A percentile compares a stretch with the other conserved stretches of the same genome.
Evolutionary conservation across 371 early-diverging fungal genomes (phyloP).

Genomic region (Mucor piriformis): DNA sequence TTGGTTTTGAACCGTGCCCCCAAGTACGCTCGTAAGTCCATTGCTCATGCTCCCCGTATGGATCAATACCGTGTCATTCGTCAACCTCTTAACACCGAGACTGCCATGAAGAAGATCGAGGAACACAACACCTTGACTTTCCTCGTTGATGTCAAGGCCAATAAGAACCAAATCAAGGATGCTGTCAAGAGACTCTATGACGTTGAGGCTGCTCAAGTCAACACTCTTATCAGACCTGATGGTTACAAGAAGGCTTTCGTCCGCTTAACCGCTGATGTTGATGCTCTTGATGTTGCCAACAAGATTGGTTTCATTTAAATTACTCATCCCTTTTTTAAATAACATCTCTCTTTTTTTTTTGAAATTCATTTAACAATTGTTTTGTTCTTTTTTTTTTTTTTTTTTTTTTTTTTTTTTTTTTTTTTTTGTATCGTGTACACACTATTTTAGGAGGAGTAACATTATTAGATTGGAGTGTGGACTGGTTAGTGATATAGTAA

Average conservation of each 20-base stretch:
- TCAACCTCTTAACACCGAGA: slow-evolving; percentile 95
- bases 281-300: slow-evolving; percentile 97
- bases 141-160: slow-evolving; percentile 92
- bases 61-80: slow-evolving; percentile 90
- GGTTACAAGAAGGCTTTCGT: slow-evolving; percentile 99
- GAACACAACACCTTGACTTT: slow-evolving; percentile 98
- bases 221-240: slow-evolving; percentile 96
- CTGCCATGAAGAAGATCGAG: slow-evolving; percentile 98
- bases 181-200: slow-evolving; percentile 96
- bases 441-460: too few relatives aligned
- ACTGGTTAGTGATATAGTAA: too few relatives aligned
- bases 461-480: too few relatives aligned
- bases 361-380: too few relatives aligned
- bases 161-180: slow-evolving; percentile 98
- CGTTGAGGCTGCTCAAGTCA: slow-evolving; percentile 91
- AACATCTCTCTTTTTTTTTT: not conserved
- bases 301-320: slow-evolving; percentile 45
- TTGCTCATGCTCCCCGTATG: slow-evolving; percentile 71
- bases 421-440: too few relatives aligned
- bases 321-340: not conserved
- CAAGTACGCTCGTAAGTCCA: slow-evolving; percentile 90
- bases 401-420: too few relatives aligned
- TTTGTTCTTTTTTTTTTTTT: too few relatives aligned
- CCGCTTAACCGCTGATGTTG: slow-evolving; percentile 92
- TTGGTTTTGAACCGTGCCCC: slow-evolving; percentile 82